Base-by-base conservation (phyloP, 2,329 filamentous ascomycete species). In the Ophiostoma tasmaniense region DNA sequence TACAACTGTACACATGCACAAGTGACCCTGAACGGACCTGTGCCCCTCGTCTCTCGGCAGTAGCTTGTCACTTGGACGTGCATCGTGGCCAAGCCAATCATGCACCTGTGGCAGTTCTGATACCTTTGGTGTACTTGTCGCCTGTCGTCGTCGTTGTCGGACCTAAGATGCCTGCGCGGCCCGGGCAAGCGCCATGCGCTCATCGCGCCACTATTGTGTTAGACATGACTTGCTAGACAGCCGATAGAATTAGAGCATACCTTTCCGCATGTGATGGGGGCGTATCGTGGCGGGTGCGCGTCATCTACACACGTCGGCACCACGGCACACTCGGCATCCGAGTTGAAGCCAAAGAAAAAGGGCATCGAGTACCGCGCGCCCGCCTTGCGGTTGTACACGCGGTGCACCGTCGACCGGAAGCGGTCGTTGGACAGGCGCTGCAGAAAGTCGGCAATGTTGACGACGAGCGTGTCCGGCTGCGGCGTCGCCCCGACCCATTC, bases 321-420 rank as follows among this genome's bases (percentile, higher is more conserved):
- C 4, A 82, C 80, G 61, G 76, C 76, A 64, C 78, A 79, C n/a
- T 78, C 77, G 33, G 77, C 78, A 68, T 83, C 80, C 35, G 79
- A 78, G 71, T 83, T 82, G 69, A 82, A 79, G 3, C 80, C 81
- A 28, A 73, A 73, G 45, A 73, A 73, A 52, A 73, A 73, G n/a
- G 72, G 72, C 69, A 73, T 73, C 3, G 71, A 72, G 59, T 71
- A 71, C 4, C 72, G 68, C 39, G 71, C 64, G 37, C 64, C 66
- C 0, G 68, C 30, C 10, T 70, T 64, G 6, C 62, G 67, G 55
- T 73, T 73, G 61, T 68, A 70, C 8, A 73, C 72, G 22, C 72
- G 71, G 66, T 73, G 72, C 13, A 73, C 72, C 1, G 72, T 73
- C 3, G 72, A 73, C 7, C 71, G 68, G 66, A 73, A 72, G 3